A percentile compares a stretch with the other conserved stretches of the same genome.
Evolutionary conservation across 768 basidiomycete genomes (phyloP).

Genomic region (Dentipellis sp.): DNA sequence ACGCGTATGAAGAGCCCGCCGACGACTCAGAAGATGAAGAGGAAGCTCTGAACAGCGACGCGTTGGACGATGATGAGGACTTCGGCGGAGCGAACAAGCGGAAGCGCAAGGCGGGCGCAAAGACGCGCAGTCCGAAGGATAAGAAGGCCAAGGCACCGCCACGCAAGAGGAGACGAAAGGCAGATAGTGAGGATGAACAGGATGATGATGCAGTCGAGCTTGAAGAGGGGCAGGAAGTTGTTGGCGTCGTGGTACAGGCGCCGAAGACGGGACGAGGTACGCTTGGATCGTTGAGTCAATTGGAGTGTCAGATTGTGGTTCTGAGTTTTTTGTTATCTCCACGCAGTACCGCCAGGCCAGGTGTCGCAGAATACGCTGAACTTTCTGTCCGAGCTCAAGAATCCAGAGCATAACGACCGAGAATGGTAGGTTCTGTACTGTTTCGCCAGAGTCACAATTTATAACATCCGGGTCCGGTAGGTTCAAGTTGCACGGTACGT

Average conservation of each 20-base stretch:
- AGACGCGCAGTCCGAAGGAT: constrained; percentile 10
- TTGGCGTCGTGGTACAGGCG: constrained; percentile 71
- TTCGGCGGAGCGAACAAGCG: constrained; percentile 18
- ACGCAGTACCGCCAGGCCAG: constrained; percentile 69
- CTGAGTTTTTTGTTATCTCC: background rate
- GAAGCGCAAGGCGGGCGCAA: constrained; percentile 15
- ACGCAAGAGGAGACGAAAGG: constrained; percentile 36
- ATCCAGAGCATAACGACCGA: constrained; percentile 76
- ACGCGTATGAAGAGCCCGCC: constrained; percentile 9
- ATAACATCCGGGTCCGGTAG: constrained; percentile 26
- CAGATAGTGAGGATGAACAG: constrained; percentile 51
- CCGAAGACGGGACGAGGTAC: constrained; percentile 76
- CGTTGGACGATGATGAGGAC: constrained; percentile 24
- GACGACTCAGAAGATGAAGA: constrained; percentile 8
- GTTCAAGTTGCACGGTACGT: constrained; percentile 73
- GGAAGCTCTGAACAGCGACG: constrained; percentile 25
- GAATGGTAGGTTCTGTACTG: constrained; percentile 46
- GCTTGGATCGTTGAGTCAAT: constrained; percentile 15
- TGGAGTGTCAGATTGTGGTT: too few species aligned
- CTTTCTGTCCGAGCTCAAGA: constrained; percentile 61
- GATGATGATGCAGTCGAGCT: constrained; percentile 61
- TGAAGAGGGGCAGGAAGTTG: constrained; percentile 58
- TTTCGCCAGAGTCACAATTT: background rate
- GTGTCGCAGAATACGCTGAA: constrained; percentile 81
- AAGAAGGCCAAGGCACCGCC: constrained; percentile 7